These are phyloP conservation scores for Arachis hypogaea DNA, from an alignment of 306 rosid genomes.

Conservation along the genomic window DNA sequence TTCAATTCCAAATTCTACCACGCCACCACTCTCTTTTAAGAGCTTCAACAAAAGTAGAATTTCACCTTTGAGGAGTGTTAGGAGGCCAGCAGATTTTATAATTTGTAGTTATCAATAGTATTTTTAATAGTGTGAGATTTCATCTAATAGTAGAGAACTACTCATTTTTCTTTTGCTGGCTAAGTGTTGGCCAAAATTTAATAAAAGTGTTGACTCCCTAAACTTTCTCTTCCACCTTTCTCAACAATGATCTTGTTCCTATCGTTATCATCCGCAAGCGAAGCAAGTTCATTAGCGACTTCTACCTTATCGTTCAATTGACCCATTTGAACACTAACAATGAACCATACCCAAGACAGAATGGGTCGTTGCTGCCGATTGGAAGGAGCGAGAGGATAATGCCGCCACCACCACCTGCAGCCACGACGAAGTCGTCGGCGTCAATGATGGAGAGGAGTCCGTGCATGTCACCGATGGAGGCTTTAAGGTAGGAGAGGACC, in stretches of 20 bases:
- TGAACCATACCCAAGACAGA: constrained; percentile 77
- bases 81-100: no score
- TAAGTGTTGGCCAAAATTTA: no score
- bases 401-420: constrained; percentile 34
- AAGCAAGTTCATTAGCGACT: constrained; percentile 62
- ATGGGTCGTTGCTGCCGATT: constrained; percentile 79
- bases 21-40: constrained; percentile 46
- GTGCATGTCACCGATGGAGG: constrained; percentile 74
- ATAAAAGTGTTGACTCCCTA: no score
- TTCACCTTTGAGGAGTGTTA: constrained; percentile 46
- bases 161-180: no score
- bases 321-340: constrained; percentile 73
- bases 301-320: constrained; percentile 60
- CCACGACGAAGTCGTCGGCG: constrained; percentile 13
- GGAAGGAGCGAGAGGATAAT: constrained; percentile 65
- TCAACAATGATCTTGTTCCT: constrained; percentile 74
- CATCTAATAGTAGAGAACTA: no score
- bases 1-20: no score
- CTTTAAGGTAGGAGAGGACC: constrained; percentile 46
- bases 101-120: no score
- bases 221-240: constrained; percentile 35
- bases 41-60: constrained; percentile 67
- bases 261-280: constrained; percentile 66
- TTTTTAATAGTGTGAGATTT: no score
- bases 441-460: constrained; percentile 68